phyloP scores from a whole-genome alignment of 192 early-diverging fungal species.

The Backusella luteola region DNA sequence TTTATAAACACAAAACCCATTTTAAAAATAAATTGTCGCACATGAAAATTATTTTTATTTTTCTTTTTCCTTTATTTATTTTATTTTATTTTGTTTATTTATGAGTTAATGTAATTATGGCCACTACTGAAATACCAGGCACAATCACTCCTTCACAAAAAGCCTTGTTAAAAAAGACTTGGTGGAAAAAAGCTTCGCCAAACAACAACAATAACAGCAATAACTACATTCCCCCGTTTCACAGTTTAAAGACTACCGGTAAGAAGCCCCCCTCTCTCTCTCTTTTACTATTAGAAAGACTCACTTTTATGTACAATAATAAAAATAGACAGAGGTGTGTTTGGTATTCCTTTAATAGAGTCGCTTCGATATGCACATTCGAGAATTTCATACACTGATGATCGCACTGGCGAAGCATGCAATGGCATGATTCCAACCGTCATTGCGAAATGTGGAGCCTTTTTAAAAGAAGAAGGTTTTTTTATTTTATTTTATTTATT shows the following conservation, averaged over 20 bases:
- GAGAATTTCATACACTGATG: conserved; percentile 29
- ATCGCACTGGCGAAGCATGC: conserved; percentile 2
- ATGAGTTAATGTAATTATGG: not conserved
- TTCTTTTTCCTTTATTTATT: not conserved
- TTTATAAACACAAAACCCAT: not conserved
- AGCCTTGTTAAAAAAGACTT: conserved; percentile 6
- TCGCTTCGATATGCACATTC: conserved; percentile 30
- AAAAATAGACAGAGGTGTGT: conserved; percentile 19
- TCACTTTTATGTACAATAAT: not conserved
- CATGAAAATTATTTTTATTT: not conserved
- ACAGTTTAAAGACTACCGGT: not conserved
- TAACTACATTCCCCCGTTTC: not conserved
- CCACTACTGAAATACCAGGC: conserved; percentile 12
- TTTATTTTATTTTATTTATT: no score
- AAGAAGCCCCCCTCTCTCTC: not conserved
- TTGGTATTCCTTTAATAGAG: conserved; percentile 22
- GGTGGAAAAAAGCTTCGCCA: conserved; percentile 31
- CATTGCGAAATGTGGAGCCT: conserved; percentile 32
- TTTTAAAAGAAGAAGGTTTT: conserved; percentile 31
- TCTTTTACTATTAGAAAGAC: no score
- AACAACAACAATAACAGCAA: conserved; percentile 5
- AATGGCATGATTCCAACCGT: conserved; percentile 25
- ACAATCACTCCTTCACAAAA: conserved; percentile 8
- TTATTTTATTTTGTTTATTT: not conserved
- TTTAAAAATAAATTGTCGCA: not conserved